Base-by-base conservation (phyloP, 768 basidiomycete genomes). In the Phylloporus sp. region DNA sequence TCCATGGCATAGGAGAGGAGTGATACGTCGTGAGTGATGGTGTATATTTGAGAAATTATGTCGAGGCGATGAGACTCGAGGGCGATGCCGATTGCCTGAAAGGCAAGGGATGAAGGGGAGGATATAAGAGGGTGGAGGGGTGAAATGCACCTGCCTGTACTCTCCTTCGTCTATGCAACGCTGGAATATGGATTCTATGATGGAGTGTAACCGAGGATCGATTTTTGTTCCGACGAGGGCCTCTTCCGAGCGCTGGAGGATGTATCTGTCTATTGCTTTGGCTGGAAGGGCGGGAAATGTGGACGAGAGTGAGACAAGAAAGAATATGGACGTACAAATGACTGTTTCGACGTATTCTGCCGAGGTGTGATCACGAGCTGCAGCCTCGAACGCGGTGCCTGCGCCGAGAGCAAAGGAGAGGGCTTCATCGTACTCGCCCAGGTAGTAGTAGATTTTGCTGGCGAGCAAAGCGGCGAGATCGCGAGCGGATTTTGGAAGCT, bases 371-470 rank as follows among this genome's bases (percentile, higher is more conserved):
- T 69, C 73, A 57, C 77, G 77, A 53, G 77, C 71, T 62, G 91
- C 87, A 2, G 73, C 75, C 63, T 90, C 84, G 61, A 98, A 97
- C 63, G 88, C 85, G 64, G 70, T 74, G 46, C 89, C 92, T 15
- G 95, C 90, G 47, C 87, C 86, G 38, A 99, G 81, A 18, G 96
- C 96, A 61, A 97, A 97, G 11, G 90, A 86, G 48, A 99, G 78
- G 23, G 94, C 90, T 64, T 99, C 96, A 60, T 94, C 91, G 57
- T 95, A 89, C 65, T 91, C 90, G 54, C 89, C 92, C 39, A 99
- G 76, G 76, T 87, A 95, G 70, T 92, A 98, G 69, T 98, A 98
- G 40, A 98, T 89, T 66, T 98, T 98, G 76, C 92, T 94, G n/a
- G 89, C 86, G 23, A 99, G 77, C 41, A 98, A 73, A 18, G 94